A percentile compares a stretch with the other conserved stretches of the same genome.
Conservation (phyloP, 345 rosid genomes). For the Xanthoceras sorbifolium region DNA sequence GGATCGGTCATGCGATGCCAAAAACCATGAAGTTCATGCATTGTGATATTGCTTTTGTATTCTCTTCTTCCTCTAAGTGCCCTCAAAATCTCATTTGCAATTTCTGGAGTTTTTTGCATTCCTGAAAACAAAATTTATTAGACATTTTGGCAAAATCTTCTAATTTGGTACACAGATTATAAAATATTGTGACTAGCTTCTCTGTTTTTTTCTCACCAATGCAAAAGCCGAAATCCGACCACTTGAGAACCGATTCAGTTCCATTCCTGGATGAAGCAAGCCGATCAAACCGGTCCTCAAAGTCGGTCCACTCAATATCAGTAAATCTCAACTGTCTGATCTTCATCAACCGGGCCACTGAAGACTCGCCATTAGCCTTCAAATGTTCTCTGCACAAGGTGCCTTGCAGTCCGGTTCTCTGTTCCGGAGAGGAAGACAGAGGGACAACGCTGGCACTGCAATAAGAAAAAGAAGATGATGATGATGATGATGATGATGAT, state of each 20-base stretch:
- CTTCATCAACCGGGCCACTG: neutral
- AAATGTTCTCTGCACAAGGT: too few relatives aligned
- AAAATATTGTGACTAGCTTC: neutral
- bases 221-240: slow-evolving; percentile 53
- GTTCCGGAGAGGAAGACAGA: slow-evolving; percentile 19
- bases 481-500: too few relatives aligned
- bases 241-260: slow-evolving; percentile 30
- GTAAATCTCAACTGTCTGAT: slow-evolving; percentile 39
- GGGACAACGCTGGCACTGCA: slow-evolving; percentile 19
- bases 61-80: slow-evolving; percentile 46
- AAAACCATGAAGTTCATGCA: slow-evolving; percentile 32
- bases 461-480: slow-evolving; percentile 28
- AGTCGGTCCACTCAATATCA: slow-evolving; percentile 38
- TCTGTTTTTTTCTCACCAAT: slow-evolving; percentile 30
- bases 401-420: slow-evolving; percentile 1
- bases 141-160: too few relatives aligned
- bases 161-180: too few relatives aligned
- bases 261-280: slow-evolving; percentile 26
- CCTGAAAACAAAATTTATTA: slow-evolving; percentile 27
- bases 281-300: slow-evolving; percentile 42
- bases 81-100: slow-evolving; percentile 40
- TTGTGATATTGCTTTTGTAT: slow-evolving; percentile 33
- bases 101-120: slow-evolving; percentile 41
- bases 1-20: slow-evolving; percentile 46
- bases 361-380: slow-evolving; percentile 4